A percentile compares a stretch with the other conserved stretches of the same genome.
phyloP scores from a whole-genome alignment of 2,329 filamentous ascomycete species.

The Colletotrichum zoysiae region DNA sequence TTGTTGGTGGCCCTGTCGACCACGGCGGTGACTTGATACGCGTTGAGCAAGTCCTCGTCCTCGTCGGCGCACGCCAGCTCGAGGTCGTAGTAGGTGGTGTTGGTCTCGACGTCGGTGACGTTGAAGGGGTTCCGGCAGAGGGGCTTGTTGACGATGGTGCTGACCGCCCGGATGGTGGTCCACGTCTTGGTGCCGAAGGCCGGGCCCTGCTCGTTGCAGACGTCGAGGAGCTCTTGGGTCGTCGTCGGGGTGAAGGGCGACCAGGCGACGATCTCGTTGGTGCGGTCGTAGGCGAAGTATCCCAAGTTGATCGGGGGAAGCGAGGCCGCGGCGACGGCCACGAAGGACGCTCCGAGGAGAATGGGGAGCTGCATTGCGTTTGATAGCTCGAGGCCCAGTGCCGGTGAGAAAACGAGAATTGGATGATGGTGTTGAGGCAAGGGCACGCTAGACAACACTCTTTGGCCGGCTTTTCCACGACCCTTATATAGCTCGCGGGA shows the following conservation, averaged over 20 bases:
- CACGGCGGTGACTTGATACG: slow-evolving; percentile 18
- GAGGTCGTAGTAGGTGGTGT: slow-evolving; percentile 24
- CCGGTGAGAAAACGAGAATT: background rate
- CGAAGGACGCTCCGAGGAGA: background rate
- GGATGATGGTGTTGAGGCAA: background rate
- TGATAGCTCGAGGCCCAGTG: background rate
- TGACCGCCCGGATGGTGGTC: slow-evolving; percentile 14
- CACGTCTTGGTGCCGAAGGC: slow-evolving; percentile 23
- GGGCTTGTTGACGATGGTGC: slow-evolving; percentile 22
- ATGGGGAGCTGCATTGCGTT: slow-evolving; percentile 10
- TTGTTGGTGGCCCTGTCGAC: slow-evolving; percentile 24
- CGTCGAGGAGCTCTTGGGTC: slow-evolving; percentile 13
- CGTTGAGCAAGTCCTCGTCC: background rate
- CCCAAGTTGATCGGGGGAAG: slow-evolving; percentile 34
- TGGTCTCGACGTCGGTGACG: slow-evolving; percentile 15
- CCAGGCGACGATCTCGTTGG: slow-evolving; percentile 29
- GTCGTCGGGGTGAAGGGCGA: slow-evolving; percentile 33
- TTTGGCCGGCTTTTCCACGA: background rate
- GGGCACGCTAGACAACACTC: background rate
- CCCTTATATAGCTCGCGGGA: background rate
- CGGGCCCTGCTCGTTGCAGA: slow-evolving; percentile 18
- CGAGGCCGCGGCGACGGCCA: background rate
- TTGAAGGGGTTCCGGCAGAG: slow-evolving; percentile 39
- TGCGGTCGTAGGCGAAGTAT: background rate
- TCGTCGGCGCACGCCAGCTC: slow-evolving; percentile 37